Evolutionary conservation across 441 rosid genomes (phyloP).

Genomic region (Jatropha podagrica): DNA sequence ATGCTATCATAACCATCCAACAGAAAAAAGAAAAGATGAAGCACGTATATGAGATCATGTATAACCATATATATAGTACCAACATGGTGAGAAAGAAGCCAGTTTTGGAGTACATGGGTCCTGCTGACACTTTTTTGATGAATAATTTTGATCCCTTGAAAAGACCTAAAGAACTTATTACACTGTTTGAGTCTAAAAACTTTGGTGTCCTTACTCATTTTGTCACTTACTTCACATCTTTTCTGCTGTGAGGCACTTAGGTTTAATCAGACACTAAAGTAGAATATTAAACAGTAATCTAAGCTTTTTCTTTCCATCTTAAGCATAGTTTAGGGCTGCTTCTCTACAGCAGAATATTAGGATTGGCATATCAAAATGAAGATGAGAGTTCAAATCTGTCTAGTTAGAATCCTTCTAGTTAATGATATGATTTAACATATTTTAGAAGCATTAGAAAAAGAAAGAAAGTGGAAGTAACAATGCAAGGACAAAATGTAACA

Average conservation of each 20-base stretch:
- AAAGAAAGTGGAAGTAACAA: constrained; percentile 18
- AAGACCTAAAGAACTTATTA: not conserved
- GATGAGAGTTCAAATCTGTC: constrained; percentile 18
- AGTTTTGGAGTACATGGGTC: constrained; percentile 2
- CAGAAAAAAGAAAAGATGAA: not conserved
- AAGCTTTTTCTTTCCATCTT: not conserved
- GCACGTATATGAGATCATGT: not conserved
- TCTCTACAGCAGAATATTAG: constrained; percentile 17
- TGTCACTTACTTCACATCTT: constrained; percentile 21
- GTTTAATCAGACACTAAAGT: constrained; percentile 18
- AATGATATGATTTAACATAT: constrained; percentile 32
- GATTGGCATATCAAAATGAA: constrained; percentile 17
- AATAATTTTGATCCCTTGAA: constrained; percentile 8
- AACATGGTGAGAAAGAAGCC: constrained; percentile 10
- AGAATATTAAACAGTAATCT: constrained; percentile 2
- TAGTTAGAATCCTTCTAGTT: constrained; percentile 7
- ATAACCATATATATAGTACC: not conserved
- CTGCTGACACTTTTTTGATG: not conserved
- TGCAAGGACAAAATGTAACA: constrained; percentile 12
- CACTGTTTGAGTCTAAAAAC: constrained; percentile 17
- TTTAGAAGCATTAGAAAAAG: constrained; percentile 27
- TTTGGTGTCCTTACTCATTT: constrained; percentile 22
- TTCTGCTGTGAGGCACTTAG: constrained; percentile 26
- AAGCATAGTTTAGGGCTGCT: not conserved
- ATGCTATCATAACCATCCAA: not conserved